Percentiles rank a stretch among this genome's conserved stretches.
Conservation (phyloP, 495 filamentous ascomycete genomes). For the Niebla homalea region DNA sequence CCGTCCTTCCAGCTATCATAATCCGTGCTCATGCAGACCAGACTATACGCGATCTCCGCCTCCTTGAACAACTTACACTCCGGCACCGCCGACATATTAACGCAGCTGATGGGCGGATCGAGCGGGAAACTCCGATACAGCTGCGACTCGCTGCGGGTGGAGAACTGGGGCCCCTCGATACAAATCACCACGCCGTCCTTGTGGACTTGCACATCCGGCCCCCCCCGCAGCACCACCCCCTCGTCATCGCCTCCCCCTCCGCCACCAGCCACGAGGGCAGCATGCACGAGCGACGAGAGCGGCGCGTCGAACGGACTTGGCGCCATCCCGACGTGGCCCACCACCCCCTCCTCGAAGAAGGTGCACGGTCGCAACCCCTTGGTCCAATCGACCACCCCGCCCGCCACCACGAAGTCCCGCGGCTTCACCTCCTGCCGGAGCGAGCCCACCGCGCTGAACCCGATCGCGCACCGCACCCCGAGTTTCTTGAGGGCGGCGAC, state of each 20-base stretch:
- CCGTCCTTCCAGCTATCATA: slow-evolving; percentile 90
- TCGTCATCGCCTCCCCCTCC: slow-evolving; percentile 67
- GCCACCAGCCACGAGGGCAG: slow-evolving; percentile 21
- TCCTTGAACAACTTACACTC: slow-evolving; percentile 93
- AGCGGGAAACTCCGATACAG: slow-evolving; percentile 90
- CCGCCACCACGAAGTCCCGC: slow-evolving; percentile 88
- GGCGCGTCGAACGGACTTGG: slow-evolving; percentile 73
- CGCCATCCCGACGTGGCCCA: slow-evolving; percentile 89
- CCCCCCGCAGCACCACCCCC: too few species aligned
- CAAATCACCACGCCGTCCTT: not conserved
- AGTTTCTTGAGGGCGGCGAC: slow-evolving; percentile 83
- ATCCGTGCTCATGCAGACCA: slow-evolving; percentile 98
- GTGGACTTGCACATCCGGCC: not conserved
- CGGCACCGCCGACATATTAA: slow-evolving; percentile 96
- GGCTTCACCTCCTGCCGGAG: slow-evolving; percentile 84
- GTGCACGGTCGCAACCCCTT: slow-evolving; percentile 88
- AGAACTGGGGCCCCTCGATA: slow-evolving; percentile 86
- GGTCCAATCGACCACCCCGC: slow-evolving; percentile 95
- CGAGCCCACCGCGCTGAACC: slow-evolving; percentile 90
- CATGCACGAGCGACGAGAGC: slow-evolving; percentile 55
- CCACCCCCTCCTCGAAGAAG: slow-evolving; percentile 87
- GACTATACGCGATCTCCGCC: slow-evolving; percentile 91
- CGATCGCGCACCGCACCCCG: slow-evolving; percentile 79
- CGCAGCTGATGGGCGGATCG: slow-evolving; percentile 39
- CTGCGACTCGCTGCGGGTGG: slow-evolving; percentile 88